Base-by-base conservation (phyloP, 192 early-diverging fungal genomes). In the Mortierella alpina region DNA sequence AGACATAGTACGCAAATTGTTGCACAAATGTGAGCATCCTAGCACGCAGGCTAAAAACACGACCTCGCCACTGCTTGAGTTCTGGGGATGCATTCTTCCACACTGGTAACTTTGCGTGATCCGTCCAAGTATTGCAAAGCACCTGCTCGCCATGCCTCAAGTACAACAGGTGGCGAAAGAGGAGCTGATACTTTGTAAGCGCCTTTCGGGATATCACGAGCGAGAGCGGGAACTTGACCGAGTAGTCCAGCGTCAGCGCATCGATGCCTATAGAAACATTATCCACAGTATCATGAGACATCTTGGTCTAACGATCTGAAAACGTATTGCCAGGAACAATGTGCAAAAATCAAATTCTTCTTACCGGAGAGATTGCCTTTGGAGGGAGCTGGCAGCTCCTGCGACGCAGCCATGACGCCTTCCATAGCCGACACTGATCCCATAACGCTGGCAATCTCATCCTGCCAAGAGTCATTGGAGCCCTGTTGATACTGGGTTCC, bases 1-100 rank as follows among this genome's bases (percentile, higher is more conserved):
- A 93, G 47, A 93, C 88, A 72, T 96, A 97, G 77, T 94, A 94
- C 72, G 95, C 81, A 75, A 97, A 92, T 79, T 97, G 95, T 66
- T 97, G 96, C 15, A 98, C 87, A 84, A 95, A 96, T n/a, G 92
- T 88, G 44, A 97, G 75, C 91, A 99, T 98, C 46, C 90, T 91
- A 45, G 88, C 89, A 44, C 96, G 90, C 18, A 96, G 82, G 9
- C 90, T 88, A 70, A 88, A 92, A 22, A 96, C 86, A 23, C 90
- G 87, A 9, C 89, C 86, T 56, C 91, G 87, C 82, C 84, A 89
- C 11, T 78, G 75, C 42, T 87, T 86, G 40, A 91, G 20, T 17
- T 75, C 84, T 42, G 84, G 83, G n/a, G 85, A 66, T 9, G 71
- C 82, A 15, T 87, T 84, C 68, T 73, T 86, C 85, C 86, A 91